Evolutionary conservation across 2,329 filamentous ascomycete species (phyloP), one percentile per base, ranked within the genome.

Genomic region (Emmonsia crescens): DNA sequence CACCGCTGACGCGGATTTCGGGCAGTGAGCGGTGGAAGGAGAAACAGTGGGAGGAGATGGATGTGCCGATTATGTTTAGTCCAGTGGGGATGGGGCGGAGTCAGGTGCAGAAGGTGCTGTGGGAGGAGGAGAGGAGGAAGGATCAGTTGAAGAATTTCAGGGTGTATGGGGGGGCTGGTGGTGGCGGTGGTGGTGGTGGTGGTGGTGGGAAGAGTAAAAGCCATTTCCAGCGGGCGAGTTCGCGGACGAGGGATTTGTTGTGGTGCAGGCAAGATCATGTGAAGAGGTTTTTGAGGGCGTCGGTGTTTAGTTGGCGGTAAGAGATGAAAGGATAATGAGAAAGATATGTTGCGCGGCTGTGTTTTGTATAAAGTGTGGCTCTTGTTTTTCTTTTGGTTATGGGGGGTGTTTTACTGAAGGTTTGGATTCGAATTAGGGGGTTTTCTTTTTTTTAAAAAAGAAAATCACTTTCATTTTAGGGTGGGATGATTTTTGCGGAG

Each of bases 1-100:
- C 85, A 46, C 88, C 89, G 1, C 77, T 95, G 61, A 84, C 82
- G 16, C 64, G 63, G 31, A 73, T 73, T 46, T 68, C 69, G 29
- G 68, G 68, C 16, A 69, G 65, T 58, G 74, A 77, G 4, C 74
- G 75, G 62, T 75, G 71, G 63, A 74, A 73, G 54, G 68, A 73
- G 57, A 73, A 74, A 31, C 19, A 12, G 40, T 19, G 19, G 68
- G 65, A 76, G 72, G 64, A 72, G 55, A 73, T 74, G 68, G 70
- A 75, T 49, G 73, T 76, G 21, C 74, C 73, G 0, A 67, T 76
- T 55, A 69, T 76, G 51, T 62, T 77, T 8, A 75, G 70, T 62
- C 68, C 73, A 24, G 63, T 66, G 2, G 70, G 66, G 14, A 61
- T 66, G 60, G 64, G 59, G 55, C 63, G 60, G 19, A 61, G 64